Base-by-base conservation (phyloP, 306 rosid genomes). In the Canavalia ensiformis region DNA sequence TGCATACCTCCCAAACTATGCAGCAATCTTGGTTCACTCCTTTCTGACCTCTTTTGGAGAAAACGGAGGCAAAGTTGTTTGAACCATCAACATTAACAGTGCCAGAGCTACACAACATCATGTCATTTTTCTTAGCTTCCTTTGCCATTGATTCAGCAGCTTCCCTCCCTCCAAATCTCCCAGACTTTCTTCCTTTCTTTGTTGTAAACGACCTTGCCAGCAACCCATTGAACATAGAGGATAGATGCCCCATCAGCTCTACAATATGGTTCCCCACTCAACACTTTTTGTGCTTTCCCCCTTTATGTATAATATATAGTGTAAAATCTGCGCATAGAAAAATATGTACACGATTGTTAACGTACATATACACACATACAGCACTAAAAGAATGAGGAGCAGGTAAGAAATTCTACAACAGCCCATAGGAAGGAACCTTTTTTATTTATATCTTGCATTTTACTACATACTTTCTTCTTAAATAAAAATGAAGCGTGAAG, bases 1-100 rank as follows among this genome's bases (percentile, higher is more conserved):
- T 68, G 76, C 82, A 59, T 91, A 93, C 98, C 99, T 95, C 98
- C 99, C 99, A 95, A 28, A 93, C 99, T 74, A 93, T 39, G 92
- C 93, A 93, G 89, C 99, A 91, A 86, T 95, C 99, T 68, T 95
- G 99, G 87, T 95, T 95, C 56, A 84, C 46, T 68, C 99, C 99
- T 86, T 95, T 95, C 85, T 89, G 71, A 72, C 98, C 99, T 82
- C 83, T 89, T 84, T 86, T 95, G 4, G 96, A 86, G 84, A 83
- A 95, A 78, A 90, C 86, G 0, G 98, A 91, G 78, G 94, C 95
- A 35, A 93, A 87, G 84, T 93, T 93, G 72, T 88, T 81, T 11
- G 99, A 93, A 64, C 92, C 93, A 77, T 82, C 85, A 0, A 75
- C 87, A 66, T 87, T 80, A 41, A 95, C 72, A 49, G 57, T 78